phyloP scores from a whole-genome alignment of 768 basidiomycete genomes.

The Leccinum fibrillosum region DNA sequence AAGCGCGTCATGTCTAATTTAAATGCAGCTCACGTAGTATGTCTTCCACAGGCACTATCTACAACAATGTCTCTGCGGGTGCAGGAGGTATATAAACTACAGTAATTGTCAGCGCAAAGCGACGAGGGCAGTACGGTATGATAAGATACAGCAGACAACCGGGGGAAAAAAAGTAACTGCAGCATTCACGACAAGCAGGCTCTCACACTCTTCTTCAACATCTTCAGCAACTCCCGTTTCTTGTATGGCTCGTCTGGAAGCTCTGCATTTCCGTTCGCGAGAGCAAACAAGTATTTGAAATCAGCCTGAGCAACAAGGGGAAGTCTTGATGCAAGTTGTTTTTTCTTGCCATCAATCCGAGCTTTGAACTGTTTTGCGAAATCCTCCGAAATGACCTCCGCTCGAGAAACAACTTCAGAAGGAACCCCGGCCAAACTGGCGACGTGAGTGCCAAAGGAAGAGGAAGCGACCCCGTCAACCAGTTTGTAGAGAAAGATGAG shows the following conservation, averaged over 20 bases:
- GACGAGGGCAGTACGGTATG: conserved; percentile 1
- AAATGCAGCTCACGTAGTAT: not conserved
- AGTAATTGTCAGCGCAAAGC: not conserved
- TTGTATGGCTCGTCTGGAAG: conserved; percentile 55
- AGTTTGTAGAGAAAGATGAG: conserved; percentile 95
- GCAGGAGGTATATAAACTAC: conserved; percentile 5
- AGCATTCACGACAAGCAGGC: conserved; percentile 22
- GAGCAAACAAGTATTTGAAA: conserved; percentile 72
- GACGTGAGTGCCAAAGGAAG: conserved; percentile 92
- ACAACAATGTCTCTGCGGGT: not conserved
- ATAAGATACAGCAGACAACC: conserved; percentile 16
- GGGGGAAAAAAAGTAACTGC: not conserved
- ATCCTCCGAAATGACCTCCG: conserved; percentile 80
- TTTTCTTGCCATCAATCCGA: conserved; percentile 60
- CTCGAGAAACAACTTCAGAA: conserved; percentile 77
- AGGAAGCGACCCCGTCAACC: conserved; percentile 79
- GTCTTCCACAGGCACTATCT: not conserved
- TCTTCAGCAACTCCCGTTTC: conserved; percentile 49
- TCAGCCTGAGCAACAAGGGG: conserved; percentile 87
- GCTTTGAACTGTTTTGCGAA: conserved; percentile 88
- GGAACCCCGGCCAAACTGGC: conserved; percentile 95
- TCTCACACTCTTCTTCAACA: conserved; percentile 46
- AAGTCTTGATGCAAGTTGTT: conserved; percentile 51
- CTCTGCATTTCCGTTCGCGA: conserved; percentile 51
- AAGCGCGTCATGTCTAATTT: not conserved